phyloP scores from a whole-genome alignment of 1,284 basidiomycete species.

The Exobasidium rhododendri region DNA sequence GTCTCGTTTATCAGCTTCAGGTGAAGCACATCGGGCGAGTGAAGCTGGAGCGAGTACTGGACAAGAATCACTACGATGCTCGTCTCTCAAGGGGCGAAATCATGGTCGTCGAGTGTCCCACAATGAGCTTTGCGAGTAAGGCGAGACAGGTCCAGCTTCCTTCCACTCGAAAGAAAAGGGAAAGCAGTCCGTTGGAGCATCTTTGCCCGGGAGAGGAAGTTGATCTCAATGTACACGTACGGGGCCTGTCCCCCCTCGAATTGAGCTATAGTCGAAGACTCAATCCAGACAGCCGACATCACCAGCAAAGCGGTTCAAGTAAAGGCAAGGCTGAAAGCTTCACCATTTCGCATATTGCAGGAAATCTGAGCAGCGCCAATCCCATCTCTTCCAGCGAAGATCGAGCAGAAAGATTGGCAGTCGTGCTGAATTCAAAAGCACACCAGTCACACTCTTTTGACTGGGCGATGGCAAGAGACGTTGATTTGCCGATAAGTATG shows the following conservation, averaged over 20 bases:
- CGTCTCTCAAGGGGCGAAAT: constrained; percentile 34
- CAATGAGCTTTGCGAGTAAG: constrained; percentile 25
- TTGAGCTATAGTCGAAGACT: constrained; percentile 34
- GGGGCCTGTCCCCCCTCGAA: constrained; percentile 44
- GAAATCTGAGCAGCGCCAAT: background rate
- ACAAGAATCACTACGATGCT: constrained; percentile 42
- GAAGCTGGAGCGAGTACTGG: constrained; percentile 45
- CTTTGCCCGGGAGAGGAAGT: constrained; percentile 44
- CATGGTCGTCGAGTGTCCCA: constrained; percentile 48
- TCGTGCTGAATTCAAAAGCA: background rate
- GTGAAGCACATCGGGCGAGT: constrained; percentile 38
- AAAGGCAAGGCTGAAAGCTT: background rate
- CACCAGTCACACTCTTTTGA: background rate
- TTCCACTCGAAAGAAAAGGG: background rate
- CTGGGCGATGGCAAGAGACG: constrained; percentile 33
- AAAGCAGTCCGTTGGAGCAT: constrained; percentile 17
- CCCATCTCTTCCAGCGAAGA: background rate
- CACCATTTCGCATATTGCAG: constrained; percentile 15
- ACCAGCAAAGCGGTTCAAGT: background rate
- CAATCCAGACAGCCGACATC: background rate
- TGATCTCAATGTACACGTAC: constrained; percentile 34
- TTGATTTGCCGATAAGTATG: constrained; percentile 41
- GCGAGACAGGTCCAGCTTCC: background rate
- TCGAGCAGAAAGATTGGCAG: constrained; percentile 5
- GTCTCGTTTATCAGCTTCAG: constrained; percentile 36